Conservation (phyloP, 768 basidiomycete species). For the Russula lepida region DNA sequence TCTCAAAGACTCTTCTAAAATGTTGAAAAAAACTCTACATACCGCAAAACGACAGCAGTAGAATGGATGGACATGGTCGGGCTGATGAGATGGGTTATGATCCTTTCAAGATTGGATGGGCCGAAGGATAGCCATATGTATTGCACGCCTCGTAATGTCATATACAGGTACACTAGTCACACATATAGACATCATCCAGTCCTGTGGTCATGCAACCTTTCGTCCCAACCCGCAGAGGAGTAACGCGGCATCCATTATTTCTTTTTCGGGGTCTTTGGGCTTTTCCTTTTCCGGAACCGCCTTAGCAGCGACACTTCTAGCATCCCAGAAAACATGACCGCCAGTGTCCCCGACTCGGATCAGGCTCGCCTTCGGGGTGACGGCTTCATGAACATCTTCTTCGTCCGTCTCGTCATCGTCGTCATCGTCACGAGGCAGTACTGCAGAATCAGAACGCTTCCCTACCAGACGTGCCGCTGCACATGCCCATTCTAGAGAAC, state of each 20-base stretch:
- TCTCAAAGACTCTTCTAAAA: no score
- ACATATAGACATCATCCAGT: slow-evolving; percentile 24
- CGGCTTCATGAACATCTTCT: slow-evolving; percentile 49
- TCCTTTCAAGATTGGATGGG: slow-evolving; percentile 70
- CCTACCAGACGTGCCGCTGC: slow-evolving; percentile 33
- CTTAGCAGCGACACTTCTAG: not conserved
- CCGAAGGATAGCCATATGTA: slow-evolving; percentile 11
- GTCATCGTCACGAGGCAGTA: slow-evolving; percentile 15
- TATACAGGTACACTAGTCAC: slow-evolving; percentile 22
- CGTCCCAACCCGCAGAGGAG: slow-evolving; percentile 17
- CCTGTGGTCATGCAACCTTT: slow-evolving; percentile 35
- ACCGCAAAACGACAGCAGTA: no score
- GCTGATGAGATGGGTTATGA: slow-evolving; percentile 64
- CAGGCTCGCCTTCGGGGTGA: slow-evolving; percentile 43
- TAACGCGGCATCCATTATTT: slow-evolving; percentile 13
- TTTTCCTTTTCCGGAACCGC: not conserved
- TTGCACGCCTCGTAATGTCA: slow-evolving; percentile 30
- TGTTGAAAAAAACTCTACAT: no score
- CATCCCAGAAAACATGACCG: slow-evolving; percentile 1
- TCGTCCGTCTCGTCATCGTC: slow-evolving; percentile 50
- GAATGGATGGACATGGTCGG: slow-evolving; percentile 49
- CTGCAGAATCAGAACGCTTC: slow-evolving; percentile 28
- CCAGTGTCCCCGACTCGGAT: not conserved
- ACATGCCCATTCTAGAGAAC: slow-evolving; percentile 34
- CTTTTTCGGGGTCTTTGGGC: not conserved